Evolutionary conservation across 139 green algal genomes (phyloP), one percentile per base, ranked within the genome.

Genomic region (Closterium sp.): DNA sequence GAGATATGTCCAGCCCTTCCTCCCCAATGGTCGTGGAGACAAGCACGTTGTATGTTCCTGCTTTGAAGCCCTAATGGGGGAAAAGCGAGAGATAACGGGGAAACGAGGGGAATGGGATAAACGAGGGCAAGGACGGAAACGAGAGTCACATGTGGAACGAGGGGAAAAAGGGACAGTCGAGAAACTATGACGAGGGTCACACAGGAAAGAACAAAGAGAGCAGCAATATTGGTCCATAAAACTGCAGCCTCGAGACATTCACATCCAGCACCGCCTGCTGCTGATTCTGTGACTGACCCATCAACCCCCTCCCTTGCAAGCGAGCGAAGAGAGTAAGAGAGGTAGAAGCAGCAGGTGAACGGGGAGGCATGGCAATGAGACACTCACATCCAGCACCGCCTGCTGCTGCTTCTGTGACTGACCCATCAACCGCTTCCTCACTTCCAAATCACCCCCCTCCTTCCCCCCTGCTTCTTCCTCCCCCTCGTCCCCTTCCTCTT

Each of bases 1-100:
- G n/a, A n/a, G n/a, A n/a, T 45, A 99, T 99, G 95, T 99, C 98
- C 86, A 99, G 95, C 0, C 98, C 98, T 95, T 99, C 98, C 94
- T 99, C 98, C 0, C 96, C 98, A 86, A 99, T 98, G 94, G 96
- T 98, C 0, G 98, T 99, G 17, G 97, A 97, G 73, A 99, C 97
- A 21, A 95, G 50, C 28, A 94, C 89, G 30, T 92, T 95, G 88
- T 93, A 93, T 24, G 28, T 31, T 24, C 92, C 92, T 87, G 31
- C 38, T n/a, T 92, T 98, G 94, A 90, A 97, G 10, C 27, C 50
- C 92, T 92, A 85, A 4, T 42, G 62, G 62, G 62, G 19, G 62
- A 22, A 13, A 79, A 79, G 27, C 62, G 62, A 50, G 38, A 50
- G 38, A 50, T n/a, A n/a, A n/a, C n/a, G n/a, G n/a, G n/a, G n/a